Evolutionary conservation across 176 grass and related monocot genomes (phyloP), one percentile per base, ranked within the genome.

Genomic region (Luzula sylvatica): DNA sequence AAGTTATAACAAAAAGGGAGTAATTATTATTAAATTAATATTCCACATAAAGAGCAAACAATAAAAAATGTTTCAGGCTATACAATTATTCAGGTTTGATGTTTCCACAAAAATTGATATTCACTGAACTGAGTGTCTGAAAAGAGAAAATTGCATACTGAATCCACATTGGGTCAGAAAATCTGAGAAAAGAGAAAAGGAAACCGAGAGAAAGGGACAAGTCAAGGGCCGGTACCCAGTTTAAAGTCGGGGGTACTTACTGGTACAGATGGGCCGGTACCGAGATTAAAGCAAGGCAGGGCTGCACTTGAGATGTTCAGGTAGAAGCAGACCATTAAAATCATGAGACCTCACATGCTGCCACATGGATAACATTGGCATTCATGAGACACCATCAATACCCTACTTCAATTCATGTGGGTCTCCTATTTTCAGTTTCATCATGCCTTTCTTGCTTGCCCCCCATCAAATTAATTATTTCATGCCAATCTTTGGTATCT

Each of bases 301-400:
- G 14, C 23, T 44, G 20, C 58, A 62, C 58, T 46, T 62, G 41
- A 62, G 39, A 20, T 62, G 58, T 46, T 45, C 21, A 62, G 58
- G 14, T 46, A 5, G 23, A 26, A 62, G 58, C 39, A 62, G 58
- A 62, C 58, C 58, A 62, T 7, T 24, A n/a, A 25, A 44, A 62
- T 45, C 58, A 62, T 39, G 39, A 27, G 26, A 24, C 8, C 42
- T 39, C 41, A 62, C 58, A 46, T 62, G 58, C 21, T 16, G 15
- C 11, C 15, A 14, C 15, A 62, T 62, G 41, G 58, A 41, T 35
- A 35, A 35, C 5, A 35, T n/a, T 60, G 23, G 40, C 21, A 58
- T 62, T 21, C 43, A 38, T 46, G 41, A 46, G 57, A 62, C 40
- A 62, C n/a, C 58, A 62, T 47, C 42, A 62, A 61, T 26, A 23